Conservation (phyloP, 2,329 filamentous ascomycete genomes). For the Alternaria gansuensis region DNA sequence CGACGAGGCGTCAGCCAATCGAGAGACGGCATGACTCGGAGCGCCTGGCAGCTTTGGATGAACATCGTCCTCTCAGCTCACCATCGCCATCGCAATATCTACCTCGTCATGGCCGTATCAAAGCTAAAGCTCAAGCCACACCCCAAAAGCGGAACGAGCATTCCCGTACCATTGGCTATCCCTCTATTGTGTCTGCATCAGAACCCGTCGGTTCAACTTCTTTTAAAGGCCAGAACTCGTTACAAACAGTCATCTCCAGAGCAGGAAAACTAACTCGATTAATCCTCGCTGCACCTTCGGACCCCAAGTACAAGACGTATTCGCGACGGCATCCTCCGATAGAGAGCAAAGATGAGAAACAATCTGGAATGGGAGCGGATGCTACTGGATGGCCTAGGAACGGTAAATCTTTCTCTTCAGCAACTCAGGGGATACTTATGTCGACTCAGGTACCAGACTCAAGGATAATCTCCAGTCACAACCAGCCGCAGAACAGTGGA, state of each 20-base stretch:
- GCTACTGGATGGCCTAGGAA: slow-evolving; percentile 6
- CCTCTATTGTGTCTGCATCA: background rate
- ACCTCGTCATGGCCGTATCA: background rate
- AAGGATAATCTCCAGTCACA: background rate
- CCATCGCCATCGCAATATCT: slow-evolving; percentile 1
- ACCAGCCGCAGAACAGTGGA: background rate
- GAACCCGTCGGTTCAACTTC: background rate
- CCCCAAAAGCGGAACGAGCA: background rate
- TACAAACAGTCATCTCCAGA: slow-evolving; percentile 8
- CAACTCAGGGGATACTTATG: background rate
- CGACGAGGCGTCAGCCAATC: background rate
- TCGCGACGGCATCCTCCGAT: slow-evolving; percentile 15
- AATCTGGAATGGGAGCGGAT: slow-evolving; percentile 7
- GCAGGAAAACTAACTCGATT: slow-evolving; percentile 23
- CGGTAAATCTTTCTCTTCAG: background rate
- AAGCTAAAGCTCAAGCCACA: background rate
- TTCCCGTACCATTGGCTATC: background rate
- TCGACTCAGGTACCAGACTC: background rate
- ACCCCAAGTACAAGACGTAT: slow-evolving; percentile 21
- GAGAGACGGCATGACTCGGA: background rate
- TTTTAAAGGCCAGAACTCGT: background rate
- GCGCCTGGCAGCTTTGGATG: background rate
- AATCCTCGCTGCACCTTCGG: slow-evolving; percentile 25
- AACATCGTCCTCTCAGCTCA: background rate
- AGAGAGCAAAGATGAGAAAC: background rate